A percentile compares a stretch with the other conserved stretches of the same genome.
Conservation (phyloP, 2,329 filamentous ascomycete genomes). For the Aspergillus unguis region DNA sequence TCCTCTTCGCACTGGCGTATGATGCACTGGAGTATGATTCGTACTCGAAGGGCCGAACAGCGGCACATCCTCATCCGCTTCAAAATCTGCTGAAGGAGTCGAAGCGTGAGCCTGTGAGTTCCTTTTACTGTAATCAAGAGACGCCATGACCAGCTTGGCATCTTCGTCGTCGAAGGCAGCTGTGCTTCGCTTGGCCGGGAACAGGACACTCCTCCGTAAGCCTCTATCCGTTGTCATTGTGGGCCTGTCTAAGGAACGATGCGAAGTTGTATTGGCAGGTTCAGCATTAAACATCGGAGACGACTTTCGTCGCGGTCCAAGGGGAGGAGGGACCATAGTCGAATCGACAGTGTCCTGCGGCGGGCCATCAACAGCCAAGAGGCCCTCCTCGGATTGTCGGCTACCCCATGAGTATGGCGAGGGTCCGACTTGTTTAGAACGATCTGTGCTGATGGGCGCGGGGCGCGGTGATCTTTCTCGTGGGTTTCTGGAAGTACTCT, state of each 20-base stretch:
- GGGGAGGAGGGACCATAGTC: conserved; percentile 10
- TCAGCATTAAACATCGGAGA: conserved; percentile 23
- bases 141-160: conserved; percentile 37
- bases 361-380: conserved; percentile 41
- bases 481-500: conserved; percentile 16
- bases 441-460: conserved; percentile 46
- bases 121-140: conserved; percentile 29
- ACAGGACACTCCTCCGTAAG: conserved; percentile 32
- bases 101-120: conserved; percentile 21
- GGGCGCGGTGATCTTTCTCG: conserved; percentile 30
- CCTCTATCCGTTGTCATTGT: conserved; percentile 21
- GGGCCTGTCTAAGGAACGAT: conserved; percentile 32
- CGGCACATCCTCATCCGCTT: conserved; percentile 25
- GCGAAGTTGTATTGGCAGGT: conserved; percentile 27
- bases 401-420: conserved; percentile 54
- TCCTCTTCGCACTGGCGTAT: conserved; percentile 9
- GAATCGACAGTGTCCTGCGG: conserved; percentile 17
- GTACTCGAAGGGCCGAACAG: conserved; percentile 22
- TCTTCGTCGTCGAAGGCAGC: conserved; percentile 38
- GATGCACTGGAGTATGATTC: conserved; percentile 9
- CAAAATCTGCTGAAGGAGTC: conserved; percentile 17
- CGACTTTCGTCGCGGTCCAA: conserved; percentile 20
- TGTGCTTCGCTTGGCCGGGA: conserved; percentile 26
- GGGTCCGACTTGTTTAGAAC: conserved; percentile 43
- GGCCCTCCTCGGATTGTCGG: conserved; percentile 49